Conservation (phyloP, 371 early-diverging fungal genomes). For the Apophysomyces variabilis region DNA sequence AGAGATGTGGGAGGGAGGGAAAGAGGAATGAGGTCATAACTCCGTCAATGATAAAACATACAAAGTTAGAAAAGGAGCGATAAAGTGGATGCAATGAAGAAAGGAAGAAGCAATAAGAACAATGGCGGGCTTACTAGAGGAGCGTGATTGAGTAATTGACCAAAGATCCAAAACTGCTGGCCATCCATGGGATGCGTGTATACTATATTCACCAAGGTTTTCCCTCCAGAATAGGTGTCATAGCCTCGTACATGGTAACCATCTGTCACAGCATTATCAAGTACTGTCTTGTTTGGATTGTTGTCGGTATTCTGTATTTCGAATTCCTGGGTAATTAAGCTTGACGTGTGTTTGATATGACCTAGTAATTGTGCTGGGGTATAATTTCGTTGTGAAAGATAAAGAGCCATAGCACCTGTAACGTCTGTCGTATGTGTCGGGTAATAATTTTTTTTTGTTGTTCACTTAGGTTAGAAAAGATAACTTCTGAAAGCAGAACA, state of each 20-base stretch:
- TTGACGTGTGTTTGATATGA: conserved; percentile 32
- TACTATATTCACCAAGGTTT: conserved; percentile 21
- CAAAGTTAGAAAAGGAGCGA: not conserved
- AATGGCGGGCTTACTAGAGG: not conserved
- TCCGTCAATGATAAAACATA: not conserved
- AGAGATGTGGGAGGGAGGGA: not conserved
- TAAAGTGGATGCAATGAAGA: not conserved
- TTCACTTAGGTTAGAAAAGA: not conserved
- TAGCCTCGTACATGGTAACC: conserved; percentile 31
- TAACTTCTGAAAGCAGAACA: too few species aligned
- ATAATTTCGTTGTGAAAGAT: conserved; percentile 37
- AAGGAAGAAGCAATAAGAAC: not conserved
- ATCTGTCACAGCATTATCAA: conserved; percentile 39
- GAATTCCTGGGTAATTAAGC: conserved; percentile 35
- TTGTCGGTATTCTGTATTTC: conserved; percentile 36
- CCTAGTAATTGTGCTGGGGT: conserved; percentile 34
- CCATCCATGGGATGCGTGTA: conserved; percentile 28
- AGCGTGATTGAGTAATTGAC: conserved; percentile 4
- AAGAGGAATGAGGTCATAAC: not conserved
- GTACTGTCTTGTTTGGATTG: conserved; percentile 43
- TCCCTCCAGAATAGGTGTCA: conserved; percentile 16
- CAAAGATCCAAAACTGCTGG: conserved; percentile 20
- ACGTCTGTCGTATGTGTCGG: conserved; percentile 28
- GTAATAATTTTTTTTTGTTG: not conserved
- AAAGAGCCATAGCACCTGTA: conserved; percentile 50